Conservation (phyloP, 257 asterid genomes). For the Thymus mandschuricus region DNA sequence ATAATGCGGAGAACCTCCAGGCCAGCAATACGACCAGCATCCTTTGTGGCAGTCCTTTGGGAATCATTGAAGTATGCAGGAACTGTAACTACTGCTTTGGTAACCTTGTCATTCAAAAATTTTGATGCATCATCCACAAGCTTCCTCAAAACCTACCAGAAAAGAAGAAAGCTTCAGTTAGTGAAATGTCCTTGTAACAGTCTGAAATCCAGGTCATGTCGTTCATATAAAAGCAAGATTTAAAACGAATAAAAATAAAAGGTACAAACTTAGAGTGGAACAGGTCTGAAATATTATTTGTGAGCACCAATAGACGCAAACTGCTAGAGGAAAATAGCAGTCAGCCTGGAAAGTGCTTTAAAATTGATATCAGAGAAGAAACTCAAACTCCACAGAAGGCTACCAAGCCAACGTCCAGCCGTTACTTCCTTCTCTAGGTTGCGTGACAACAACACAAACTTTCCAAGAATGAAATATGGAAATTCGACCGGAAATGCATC, state of each 20-base stretch:
- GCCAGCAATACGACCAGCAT: constrained; percentile 95
- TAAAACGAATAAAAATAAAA: not conserved
- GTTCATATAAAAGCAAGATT: too few species aligned
- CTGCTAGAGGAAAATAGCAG: constrained; percentile 31
- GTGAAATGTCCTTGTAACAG: not conserved
- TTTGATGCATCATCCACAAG: constrained; percentile 97
- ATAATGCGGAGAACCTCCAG: constrained; percentile 86
- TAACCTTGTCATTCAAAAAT: constrained; percentile 85
- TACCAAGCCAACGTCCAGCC: not conserved
- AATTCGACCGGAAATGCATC: not conserved
- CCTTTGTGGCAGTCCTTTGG: constrained; percentile 92
- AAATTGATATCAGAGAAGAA: constrained; percentile 4
- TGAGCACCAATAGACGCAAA: constrained; percentile 36
- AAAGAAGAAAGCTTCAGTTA: constrained; percentile 5
- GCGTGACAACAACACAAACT: not conserved
- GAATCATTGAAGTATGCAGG: constrained; percentile 95
- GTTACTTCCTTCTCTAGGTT: constrained; percentile 6
- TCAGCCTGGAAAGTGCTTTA: constrained; percentile 30
- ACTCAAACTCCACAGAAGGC: constrained; percentile 14
- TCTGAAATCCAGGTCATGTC: not conserved
- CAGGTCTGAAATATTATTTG: not conserved
- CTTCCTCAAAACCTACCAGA: constrained; percentile 77
- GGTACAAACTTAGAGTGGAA: not conserved
- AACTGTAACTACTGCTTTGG: constrained; percentile 94
- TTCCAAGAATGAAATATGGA: not conserved